A percentile compares a stretch with the other conserved stretches of the same genome.
phyloP scores from a whole-genome alignment of 2,329 filamentous ascomycete species.

The Didymellaceae sp. region DNA sequence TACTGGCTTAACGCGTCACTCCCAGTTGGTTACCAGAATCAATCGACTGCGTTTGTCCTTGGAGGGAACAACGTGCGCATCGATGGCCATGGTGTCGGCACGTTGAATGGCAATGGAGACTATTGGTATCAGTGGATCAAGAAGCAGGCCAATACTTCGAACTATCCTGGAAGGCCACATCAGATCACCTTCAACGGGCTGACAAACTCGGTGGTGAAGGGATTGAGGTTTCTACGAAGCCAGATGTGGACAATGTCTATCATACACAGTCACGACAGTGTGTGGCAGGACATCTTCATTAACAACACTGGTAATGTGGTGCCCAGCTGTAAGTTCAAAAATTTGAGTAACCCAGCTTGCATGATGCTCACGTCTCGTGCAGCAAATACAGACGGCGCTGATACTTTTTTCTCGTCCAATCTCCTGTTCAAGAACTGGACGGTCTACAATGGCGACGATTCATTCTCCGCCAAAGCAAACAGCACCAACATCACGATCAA shows the following conservation, averaged over 20 bases:
- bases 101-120: constrained; percentile 66
- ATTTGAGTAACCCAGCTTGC: not conserved
- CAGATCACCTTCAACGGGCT: constrained; percentile 59
- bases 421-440: constrained; percentile 50
- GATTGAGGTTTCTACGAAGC: constrained; percentile 61
- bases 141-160: constrained; percentile 29
- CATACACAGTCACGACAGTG: constrained; percentile 55
- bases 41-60: constrained; percentile 38
- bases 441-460: constrained; percentile 26
- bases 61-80: constrained; percentile 61
- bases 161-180: constrained; percentile 55
- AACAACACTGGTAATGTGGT: constrained; percentile 52
- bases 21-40: constrained; percentile 44
- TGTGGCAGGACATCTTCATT: constrained; percentile 60
- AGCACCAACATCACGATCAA: constrained; percentile 25
- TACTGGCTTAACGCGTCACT: constrained; percentile 41
- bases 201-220: constrained; percentile 57
- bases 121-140: constrained; percentile 63
- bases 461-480: constrained; percentile 25
- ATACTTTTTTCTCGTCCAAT: constrained; percentile 61
- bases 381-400: constrained; percentile 56
- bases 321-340: constrained; percentile 19
- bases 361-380: constrained; percentile 8
- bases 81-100: constrained; percentile 60
- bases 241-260: constrained; percentile 68